Percentiles rank a stretch among this genome's conserved stretches.
These are phyloP conservation scores for Vachellia collinsii DNA, from an alignment of 306 rosid genomes.

Conservation along the genomic window DNA sequence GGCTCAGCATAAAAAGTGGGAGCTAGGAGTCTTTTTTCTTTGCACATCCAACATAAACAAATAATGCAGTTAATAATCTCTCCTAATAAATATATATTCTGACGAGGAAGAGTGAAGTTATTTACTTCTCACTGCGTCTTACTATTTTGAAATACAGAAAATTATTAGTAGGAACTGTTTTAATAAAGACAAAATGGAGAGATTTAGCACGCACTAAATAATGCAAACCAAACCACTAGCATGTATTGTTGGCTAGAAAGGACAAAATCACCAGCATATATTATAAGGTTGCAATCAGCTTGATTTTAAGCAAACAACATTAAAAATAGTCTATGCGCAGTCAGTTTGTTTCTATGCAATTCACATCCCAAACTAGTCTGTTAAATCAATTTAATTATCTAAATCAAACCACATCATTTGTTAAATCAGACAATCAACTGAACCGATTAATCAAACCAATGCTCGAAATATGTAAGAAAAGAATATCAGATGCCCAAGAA, in stretches of 20 bases:
- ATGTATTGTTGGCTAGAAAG: background rate
- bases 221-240: background rate
- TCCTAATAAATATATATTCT: background rate
- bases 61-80: background rate
- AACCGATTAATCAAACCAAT: conserved; percentile 13
- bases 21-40: background rate
- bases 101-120: background rate
- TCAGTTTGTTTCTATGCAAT: background rate
- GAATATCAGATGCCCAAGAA: conserved; percentile 90
- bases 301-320: background rate
- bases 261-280: background rate
- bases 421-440: background rate
- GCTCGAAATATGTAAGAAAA: conserved; percentile 21
- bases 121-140: background rate
- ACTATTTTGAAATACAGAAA: background rate
- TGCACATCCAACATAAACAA: background rate
- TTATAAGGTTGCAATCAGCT: background rate
- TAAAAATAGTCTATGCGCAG: background rate
- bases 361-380: background rate
- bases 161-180: background rate
- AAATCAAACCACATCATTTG: background rate
- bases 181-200: background rate
- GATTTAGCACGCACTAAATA: background rate
- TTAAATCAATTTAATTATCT: conserved; percentile 16
- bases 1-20: background rate